A percentile compares a stretch with the other conserved stretches of the same genome.
Evolutionary conservation across 2,329 filamentous ascomycete species (phyloP).

Genomic region (Emergomyces africanus): DNA sequence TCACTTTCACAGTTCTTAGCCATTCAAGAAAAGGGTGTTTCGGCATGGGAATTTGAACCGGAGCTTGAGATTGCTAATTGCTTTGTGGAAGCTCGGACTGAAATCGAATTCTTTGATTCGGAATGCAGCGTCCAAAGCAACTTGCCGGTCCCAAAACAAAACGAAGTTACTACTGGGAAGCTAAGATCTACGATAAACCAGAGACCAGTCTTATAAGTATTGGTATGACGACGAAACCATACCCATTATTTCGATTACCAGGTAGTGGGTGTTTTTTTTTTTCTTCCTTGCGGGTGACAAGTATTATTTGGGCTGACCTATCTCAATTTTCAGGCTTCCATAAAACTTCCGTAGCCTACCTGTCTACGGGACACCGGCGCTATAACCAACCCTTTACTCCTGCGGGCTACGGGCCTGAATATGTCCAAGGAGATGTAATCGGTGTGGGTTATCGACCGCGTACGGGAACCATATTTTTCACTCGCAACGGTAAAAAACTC

Average conservation of each 20-base stretch:
- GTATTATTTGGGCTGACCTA: conserved; percentile 4
- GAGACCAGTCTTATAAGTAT: conserved; percentile 78
- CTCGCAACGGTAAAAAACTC: conserved; percentile 91
- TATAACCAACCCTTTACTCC: conserved; percentile 84
- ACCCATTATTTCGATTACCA: conserved; percentile 84
- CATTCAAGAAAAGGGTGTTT: conserved; percentile 99
- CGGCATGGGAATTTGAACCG: conserved; percentile 99
- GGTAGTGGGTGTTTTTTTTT: conserved; percentile 44
- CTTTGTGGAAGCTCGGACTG: conserved; percentile 90
- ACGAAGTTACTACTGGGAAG: conserved; percentile 99
- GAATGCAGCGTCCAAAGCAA: conserved; percentile 98
- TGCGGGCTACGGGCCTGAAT: conserved; percentile 68
- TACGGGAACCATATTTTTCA: conserved; percentile 94
- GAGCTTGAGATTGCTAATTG: conserved; percentile 98
- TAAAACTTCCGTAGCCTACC: conserved; percentile 83
- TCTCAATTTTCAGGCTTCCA: conserved; percentile 56
- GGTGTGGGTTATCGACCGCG: conserved; percentile 90
- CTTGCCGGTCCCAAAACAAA: conserved; percentile 91
- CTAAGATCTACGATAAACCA: conserved; percentile 96
- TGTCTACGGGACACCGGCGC: conserved; percentile 73
- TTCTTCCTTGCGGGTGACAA: not conserved
- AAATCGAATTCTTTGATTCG: conserved; percentile 98
- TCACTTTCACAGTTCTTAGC: conserved; percentile 94
- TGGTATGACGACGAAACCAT: conserved; percentile 92
- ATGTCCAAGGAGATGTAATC: conserved; percentile 88